phyloP scores from a whole-genome alignment of 2,329 filamentous ascomycete genomes.

The Sclerotinia minor region DNA sequence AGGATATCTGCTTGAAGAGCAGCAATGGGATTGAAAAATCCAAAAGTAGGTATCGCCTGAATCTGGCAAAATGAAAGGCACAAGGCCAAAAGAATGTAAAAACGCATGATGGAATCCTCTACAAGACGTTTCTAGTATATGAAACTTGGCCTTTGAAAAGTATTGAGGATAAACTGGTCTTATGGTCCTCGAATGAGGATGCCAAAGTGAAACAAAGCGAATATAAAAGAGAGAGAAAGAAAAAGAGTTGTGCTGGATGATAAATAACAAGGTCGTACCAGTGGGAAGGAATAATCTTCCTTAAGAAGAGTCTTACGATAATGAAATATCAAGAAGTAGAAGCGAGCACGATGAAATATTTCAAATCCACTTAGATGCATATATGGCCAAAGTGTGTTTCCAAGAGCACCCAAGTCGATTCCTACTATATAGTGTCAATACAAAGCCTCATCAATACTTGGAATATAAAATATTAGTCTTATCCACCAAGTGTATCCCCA shows the following conservation, averaged over 20 bases:
- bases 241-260: neutral
- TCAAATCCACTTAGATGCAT: neutral
- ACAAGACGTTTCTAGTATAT: neutral
- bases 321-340: slow-evolving; percentile 1
- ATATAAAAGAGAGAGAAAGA: neutral
- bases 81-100: slow-evolving; percentile 20
- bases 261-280: slow-evolving; percentile 6
- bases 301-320: slow-evolving; percentile 1
- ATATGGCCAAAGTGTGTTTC: slow-evolving; percentile 1
- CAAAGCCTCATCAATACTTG: neutral
- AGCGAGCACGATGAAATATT: neutral
- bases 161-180: neutral
- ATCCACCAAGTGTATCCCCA: slow-evolving; percentile 6
- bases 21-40: slow-evolving; percentile 7
- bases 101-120: neutral
- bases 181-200: slow-evolving; percentile 14
- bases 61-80: slow-evolving; percentile 5
- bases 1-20: slow-evolving; percentile 11
- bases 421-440: neutral
- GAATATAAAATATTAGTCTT: neutral
- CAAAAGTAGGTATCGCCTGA: neutral
- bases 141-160: neutral
- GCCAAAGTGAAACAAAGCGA: neutral
- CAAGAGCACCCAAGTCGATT: neutral
- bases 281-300: neutral